phyloP scores from a whole-genome alignment of 2,329 filamentous ascomycete species.

The Dryadomyces sulphureus region DNA sequence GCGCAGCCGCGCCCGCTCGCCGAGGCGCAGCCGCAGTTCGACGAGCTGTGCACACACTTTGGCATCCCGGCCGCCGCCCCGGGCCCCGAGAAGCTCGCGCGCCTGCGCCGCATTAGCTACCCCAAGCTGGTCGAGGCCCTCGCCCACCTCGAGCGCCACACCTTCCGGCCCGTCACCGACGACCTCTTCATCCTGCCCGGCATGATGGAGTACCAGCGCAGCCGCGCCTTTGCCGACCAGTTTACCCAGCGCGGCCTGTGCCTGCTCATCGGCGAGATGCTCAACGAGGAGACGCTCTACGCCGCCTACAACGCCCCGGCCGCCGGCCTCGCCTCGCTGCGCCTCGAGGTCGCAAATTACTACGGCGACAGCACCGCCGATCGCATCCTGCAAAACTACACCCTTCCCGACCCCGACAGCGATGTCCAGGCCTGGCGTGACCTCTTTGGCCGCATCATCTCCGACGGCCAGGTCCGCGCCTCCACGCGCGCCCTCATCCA shows the following conservation, averaged over 20 bases:
- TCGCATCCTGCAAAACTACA: background rate
- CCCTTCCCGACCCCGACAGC: background rate
- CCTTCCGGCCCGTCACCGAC: background rate
- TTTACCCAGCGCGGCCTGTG: background rate
- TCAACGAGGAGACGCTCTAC: background rate
- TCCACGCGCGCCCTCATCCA: background rate
- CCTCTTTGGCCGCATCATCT: background rate
- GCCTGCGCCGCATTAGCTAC: background rate
- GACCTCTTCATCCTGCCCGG: background rate
- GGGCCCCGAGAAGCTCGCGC: background rate
- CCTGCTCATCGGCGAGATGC: background rate
- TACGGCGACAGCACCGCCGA: background rate
- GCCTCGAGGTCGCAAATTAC: background rate
- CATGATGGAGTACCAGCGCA: background rate
- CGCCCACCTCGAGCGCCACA: background rate
- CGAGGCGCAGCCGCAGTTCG: background rate
- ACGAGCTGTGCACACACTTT: background rate
- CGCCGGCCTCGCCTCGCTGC: background rate
- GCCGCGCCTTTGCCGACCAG: background rate
- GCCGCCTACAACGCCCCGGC: background rate
- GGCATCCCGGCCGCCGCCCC: background rate
- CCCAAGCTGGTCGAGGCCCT: background rate
- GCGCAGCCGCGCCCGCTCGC: background rate
- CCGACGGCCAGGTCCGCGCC: background rate
- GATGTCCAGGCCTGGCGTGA: background rate